Percentiles rank a stretch among this genome's conserved stretches.
phyloP scores from a whole-genome alignment of 345 rosid genomes.

The Citrus hindsii region DNA sequence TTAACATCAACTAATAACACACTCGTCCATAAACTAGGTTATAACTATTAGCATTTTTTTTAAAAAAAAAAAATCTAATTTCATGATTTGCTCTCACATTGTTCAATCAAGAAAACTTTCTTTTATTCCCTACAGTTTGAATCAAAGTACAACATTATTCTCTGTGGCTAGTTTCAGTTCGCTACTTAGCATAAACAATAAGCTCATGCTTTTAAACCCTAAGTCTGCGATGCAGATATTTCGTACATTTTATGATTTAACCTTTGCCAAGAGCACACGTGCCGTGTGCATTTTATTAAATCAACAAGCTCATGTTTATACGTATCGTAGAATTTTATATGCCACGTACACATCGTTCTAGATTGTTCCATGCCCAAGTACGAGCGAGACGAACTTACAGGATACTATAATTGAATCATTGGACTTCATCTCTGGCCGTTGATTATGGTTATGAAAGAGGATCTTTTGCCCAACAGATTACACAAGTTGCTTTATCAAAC shows the following conservation, averaged over 20 bases:
- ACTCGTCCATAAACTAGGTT: neutral
- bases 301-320: neutral
- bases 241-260: neutral
- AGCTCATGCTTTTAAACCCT: neutral
- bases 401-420: constrained; percentile 9
- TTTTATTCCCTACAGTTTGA: neutral
- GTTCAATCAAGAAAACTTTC: neutral
- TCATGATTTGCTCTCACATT: neutral
- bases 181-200: no score
- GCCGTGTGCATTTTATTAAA: constrained; percentile 2
- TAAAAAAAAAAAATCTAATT: neutral
- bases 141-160: neutral
- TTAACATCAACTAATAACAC: constrained; percentile 9
- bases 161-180: neutral
- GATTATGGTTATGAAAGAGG: neutral
- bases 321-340: constrained; percentile 5
- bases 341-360: constrained; percentile 14
- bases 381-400: neutral
- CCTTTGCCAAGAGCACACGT: neutral
- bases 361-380: constrained; percentile 11
- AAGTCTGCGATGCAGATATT: neutral
- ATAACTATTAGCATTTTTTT: neutral
- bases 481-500: neutral
- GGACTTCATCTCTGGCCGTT: neutral
- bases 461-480: neutral